These are phyloP conservation scores for Chaetoceros muelleri DNA, from an alignment of 108 stramenopile genomes.

Conservation along the genomic window DNA sequence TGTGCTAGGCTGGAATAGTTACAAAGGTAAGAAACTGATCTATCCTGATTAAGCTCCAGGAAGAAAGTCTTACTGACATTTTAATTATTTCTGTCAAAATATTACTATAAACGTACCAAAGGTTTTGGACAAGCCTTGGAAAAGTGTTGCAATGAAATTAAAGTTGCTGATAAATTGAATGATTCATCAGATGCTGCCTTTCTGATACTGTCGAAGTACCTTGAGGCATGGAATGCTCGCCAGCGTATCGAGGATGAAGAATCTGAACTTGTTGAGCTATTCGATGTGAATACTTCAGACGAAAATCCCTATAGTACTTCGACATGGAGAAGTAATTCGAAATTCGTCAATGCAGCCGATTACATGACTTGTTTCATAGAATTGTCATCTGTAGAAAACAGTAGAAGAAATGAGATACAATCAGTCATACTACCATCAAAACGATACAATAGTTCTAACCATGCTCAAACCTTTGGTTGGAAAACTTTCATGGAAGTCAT, in stretches of 20 bases:
- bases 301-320: background rate
- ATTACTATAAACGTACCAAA: constrained; percentile 21
- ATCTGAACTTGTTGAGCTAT: constrained; percentile 62
- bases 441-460: constrained; percentile 48
- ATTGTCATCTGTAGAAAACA: constrained; percentile 50
- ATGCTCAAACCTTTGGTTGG: constrained; percentile 66
- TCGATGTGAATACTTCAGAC: constrained; percentile 34
- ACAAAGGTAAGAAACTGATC: no score
- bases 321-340: constrained; percentile 4
- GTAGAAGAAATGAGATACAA: constrained; percentile 43
- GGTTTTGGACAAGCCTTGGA: constrained; percentile 62
- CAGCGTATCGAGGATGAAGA: constrained; percentile 54
- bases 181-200: constrained; percentile 27
- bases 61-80: no score
- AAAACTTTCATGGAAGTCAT: constrained; percentile 49
- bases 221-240: constrained; percentile 71
- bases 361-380: constrained; percentile 77
- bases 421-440: constrained; percentile 42
- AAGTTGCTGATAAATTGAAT: constrained; percentile 9
- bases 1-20: background rate
- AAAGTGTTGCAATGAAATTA: constrained; percentile 25
- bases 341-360: constrained; percentile 59
- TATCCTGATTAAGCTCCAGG: no score
- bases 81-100: background rate
- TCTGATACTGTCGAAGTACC: constrained; percentile 33